phyloP scores from a whole-genome alignment of 306 rosid genomes.

The Lablab purpureus region DNA sequence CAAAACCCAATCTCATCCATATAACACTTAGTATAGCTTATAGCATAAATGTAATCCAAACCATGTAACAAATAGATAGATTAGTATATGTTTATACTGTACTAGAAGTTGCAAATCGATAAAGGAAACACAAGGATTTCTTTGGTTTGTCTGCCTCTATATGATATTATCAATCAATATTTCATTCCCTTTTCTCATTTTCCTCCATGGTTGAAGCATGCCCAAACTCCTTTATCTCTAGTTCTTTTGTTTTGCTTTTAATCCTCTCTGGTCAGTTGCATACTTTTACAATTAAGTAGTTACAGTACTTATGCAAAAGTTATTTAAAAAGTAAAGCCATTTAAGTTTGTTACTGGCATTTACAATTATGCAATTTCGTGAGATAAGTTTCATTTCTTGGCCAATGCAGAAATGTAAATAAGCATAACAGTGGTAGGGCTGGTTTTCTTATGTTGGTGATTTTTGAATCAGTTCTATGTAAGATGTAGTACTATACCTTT shows the following conservation, averaged over 20 bases:
- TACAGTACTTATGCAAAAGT: conserved; percentile 14
- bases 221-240: not conserved
- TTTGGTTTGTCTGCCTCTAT: conserved; percentile 27
- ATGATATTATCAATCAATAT: conserved; percentile 30
- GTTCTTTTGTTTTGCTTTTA: not conserved
- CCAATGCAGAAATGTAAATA: conserved; percentile 57
- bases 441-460: conserved; percentile 21
- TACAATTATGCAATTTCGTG: conserved; percentile 22
- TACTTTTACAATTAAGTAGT: not conserved
- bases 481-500: not conserved
- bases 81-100: conserved; percentile 67
- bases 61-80: conserved; percentile 60
- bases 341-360: conserved; percentile 6
- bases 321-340: not conserved
- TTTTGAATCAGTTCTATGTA: conserved; percentile 24
- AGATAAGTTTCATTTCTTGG: conserved; percentile 62
- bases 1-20: conserved; percentile 37
- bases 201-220: conserved; percentile 11
- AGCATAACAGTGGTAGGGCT: conserved; percentile 54
- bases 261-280: not conserved
- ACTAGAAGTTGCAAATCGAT: conserved; percentile 56
- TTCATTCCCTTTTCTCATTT: not conserved
- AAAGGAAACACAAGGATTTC: conserved; percentile 43
- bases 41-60: conserved; percentile 62
- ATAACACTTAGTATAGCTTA: conserved; percentile 63